Base-by-base conservation (phyloP, 2,329 filamentous ascomycete genomes). In the Ramularia endophylla region DNA sequence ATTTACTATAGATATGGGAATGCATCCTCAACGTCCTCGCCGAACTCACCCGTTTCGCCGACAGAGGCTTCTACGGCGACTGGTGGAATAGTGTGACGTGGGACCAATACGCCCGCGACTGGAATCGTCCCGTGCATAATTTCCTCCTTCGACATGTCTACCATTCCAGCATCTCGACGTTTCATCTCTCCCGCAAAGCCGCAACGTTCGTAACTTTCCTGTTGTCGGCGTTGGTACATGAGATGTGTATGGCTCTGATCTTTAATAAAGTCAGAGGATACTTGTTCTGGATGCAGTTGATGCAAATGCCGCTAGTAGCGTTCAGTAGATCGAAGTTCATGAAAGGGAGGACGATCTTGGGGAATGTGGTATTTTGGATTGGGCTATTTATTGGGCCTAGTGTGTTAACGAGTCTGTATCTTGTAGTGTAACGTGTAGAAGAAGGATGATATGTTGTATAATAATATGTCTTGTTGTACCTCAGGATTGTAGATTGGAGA, bases 131-230 rank as follows among this genome's bases (percentile, higher is more conserved):
- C 0, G 84, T 89, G 3, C 84, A 88, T 58, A 80, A 83, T 54
- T 89, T 89, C 61, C 67, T 89, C 19, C 70, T 88, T 2, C 73
- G 85, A 11, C 85, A 89, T 55, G 85, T 89, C 44, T 89, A 89
- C 58, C 83, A 89, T 64, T 80, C 75, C 33, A 83, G 79, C 33
- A 88, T 89, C 55, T 85, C 80, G 2, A 78, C 81, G 8, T 76
- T 87, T 61, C 79, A 80, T 46, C 71, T 88, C 38, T 78, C 79
- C 53, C 82, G 81, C 57, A 73, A 78, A 50, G 78, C 78, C 4
- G 85, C 85, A 2, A 87, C 84, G 0, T 75, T 87, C 38, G 79
- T 86, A 32, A 88, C 84, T 0, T 88, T 88, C 57, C 72, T 87
- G 50, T 66, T 88, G 13, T 82, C 77, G 6, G 82, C 83, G 0